A percentile compares a stretch with the other conserved stretches of the same genome.
These are phyloP conservation scores for Cercospora janseana DNA, from an alignment of 2,329 filamentous ascomycete species.

Conservation along the genomic window DNA sequence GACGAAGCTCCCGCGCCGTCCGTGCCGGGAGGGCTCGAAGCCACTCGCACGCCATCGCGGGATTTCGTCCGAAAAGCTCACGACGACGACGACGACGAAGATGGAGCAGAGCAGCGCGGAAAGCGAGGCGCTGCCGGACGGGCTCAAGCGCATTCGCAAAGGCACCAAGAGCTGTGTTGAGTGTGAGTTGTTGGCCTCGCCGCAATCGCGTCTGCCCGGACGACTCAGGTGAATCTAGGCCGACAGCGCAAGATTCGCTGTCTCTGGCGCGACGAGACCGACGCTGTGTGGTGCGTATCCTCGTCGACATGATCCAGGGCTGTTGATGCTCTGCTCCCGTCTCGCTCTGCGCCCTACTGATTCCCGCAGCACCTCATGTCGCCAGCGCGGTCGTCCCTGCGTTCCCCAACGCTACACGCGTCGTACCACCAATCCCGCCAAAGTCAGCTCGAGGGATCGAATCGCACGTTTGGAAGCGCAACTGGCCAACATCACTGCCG, in stretches of 20 bases:
- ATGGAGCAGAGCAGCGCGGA: background rate
- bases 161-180: constrained; percentile 36
- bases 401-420: constrained; percentile 19
- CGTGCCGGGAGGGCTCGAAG: too few relatives aligned
- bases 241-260: constrained; percentile 37
- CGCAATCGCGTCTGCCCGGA: background rate
- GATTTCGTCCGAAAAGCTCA: background rate
- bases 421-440: constrained; percentile 7
- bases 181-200: constrained; percentile 27
- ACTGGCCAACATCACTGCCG: constrained; percentile 18
- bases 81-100: constrained; percentile 5
- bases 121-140: background rate
- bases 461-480: constrained; percentile 23
- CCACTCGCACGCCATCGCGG: too few relatives aligned
- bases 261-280: constrained; percentile 28
- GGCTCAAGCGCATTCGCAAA: constrained; percentile 30
- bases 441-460: constrained; percentile 20
- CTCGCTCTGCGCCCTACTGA: background rate
- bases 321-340: too few relatives aligned
- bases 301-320: background rate
- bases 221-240: constrained; percentile 21
- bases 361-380: constrained; percentile 2
- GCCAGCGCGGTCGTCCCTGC: constrained; percentile 11
- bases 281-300: constrained; percentile 25
- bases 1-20: background rate